These are phyloP conservation scores for Xerophyta viscosa DNA, from an alignment of 106 monocot species.

Conservation along the genomic window DNA sequence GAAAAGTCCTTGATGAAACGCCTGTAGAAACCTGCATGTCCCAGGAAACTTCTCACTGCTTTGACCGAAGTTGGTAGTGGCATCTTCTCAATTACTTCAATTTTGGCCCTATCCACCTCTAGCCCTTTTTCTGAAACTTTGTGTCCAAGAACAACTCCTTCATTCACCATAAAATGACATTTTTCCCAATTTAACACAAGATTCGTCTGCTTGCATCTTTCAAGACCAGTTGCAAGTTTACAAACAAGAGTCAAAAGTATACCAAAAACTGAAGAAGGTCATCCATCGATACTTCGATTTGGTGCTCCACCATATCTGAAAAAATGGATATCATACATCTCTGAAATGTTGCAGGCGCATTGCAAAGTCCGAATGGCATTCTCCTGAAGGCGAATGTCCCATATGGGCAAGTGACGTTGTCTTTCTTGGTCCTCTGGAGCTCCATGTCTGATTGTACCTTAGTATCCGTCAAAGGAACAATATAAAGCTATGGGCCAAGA, in stretches of 20 bases:
- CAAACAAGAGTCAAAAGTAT: conserved; percentile 1
- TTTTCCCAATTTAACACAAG: too few species aligned
- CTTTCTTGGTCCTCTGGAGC: neutral
- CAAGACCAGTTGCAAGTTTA: neutral
- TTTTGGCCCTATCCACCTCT: conserved; percentile 4
- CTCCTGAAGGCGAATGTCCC: conserved; percentile 1
- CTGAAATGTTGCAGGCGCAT: conserved; percentile 3
- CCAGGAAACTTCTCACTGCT: conserved; percentile 6
- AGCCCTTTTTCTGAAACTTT: conserved; percentile 4
- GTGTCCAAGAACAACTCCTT: conserved; percentile 2
- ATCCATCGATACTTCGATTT: conserved; percentile 9
- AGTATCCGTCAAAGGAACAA: conserved; percentile 7
- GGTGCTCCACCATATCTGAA: neutral
- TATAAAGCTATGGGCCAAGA: conserved; percentile 1
- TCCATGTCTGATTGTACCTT: neutral
- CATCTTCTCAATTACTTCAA: neutral
- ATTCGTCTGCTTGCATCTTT: conserved; percentile 2
- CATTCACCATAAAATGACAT: conserved; percentile 11
- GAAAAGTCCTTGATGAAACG: conserved; percentile 15
- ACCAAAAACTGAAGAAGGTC: conserved; percentile 9
- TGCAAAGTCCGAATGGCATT: conserved; percentile 11
- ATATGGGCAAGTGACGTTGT: neutral
- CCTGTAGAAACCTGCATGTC: conserved; percentile 17
- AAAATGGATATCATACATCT: conserved; percentile 8
- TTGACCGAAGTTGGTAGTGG: neutral